phyloP scores from a whole-genome alignment of 768 basidiomycete species.

The Cyclocybe cylindracea region DNA sequence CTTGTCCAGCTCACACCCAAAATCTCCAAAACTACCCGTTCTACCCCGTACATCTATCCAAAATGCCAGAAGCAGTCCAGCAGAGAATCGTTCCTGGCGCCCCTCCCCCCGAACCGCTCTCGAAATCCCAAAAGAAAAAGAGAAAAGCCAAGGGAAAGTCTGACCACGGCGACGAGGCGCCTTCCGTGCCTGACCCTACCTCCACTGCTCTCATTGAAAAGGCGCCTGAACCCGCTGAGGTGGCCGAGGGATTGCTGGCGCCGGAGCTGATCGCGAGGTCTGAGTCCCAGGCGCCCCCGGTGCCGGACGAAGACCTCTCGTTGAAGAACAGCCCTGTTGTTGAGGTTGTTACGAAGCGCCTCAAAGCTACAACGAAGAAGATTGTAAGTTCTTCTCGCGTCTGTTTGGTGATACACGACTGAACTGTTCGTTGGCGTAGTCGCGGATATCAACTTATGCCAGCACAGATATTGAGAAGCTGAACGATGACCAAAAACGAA shows the following conservation, averaged over 20 bases:
- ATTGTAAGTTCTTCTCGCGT: slow-evolving; percentile 52
- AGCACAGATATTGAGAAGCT: slow-evolving; percentile 68
- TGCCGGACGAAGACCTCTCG: slow-evolving; percentile 45
- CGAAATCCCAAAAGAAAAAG: slow-evolving; percentile 75
- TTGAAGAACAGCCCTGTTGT: slow-evolving; percentile 68
- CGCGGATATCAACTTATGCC: slow-evolving; percentile 72
- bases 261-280: slow-evolving; percentile 46
- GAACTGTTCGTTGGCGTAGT: slow-evolving; percentile 39
- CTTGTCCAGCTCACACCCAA: slow-evolving; percentile 20
- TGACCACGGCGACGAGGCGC: slow-evolving; percentile 48
- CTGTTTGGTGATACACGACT: slow-evolving; percentile 8
- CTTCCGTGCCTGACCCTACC: slow-evolving; percentile 43
- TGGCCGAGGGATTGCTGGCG: slow-evolving; percentile 46
- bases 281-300: slow-evolving; percentile 39
- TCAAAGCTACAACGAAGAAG: slow-evolving; percentile 80
- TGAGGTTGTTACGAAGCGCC: slow-evolving; percentile 77
- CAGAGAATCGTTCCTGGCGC: slow-evolving; percentile 77
- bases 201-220: slow-evolving; percentile 50
- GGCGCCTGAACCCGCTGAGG: slow-evolving; percentile 46
- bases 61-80: slow-evolving; percentile 39
- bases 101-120: slow-evolving; percentile 56
- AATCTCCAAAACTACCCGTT: slow-evolving; percentile 16
- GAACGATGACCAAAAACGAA: slow-evolving; percentile 85
- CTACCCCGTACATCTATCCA: slow-evolving; percentile 13
- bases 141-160: slow-evolving; percentile 47